Conservation (phyloP, 495 filamentous ascomycete species). For the Tuber calosporum region DNA sequence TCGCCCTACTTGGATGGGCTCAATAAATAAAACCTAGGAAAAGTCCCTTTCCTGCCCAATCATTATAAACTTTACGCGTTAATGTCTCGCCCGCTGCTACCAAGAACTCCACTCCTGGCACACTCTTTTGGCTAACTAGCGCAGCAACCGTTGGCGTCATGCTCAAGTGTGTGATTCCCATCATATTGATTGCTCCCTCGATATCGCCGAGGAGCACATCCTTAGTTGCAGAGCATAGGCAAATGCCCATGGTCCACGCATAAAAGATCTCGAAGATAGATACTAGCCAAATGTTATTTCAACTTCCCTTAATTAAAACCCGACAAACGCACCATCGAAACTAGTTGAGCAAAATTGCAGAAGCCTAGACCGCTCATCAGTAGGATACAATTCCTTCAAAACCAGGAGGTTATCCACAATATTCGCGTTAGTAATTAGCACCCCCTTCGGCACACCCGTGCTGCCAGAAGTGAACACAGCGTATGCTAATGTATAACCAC, state of each 20-base stretch:
- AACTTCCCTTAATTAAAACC: background rate
- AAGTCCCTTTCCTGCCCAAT: constrained; percentile 60
- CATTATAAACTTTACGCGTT: constrained; percentile 56
- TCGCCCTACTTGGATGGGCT: background rate
- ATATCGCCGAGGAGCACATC: constrained; percentile 60
- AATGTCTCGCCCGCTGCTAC: constrained; percentile 66
- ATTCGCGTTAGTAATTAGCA: constrained; percentile 61
- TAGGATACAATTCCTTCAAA: constrained; percentile 56
- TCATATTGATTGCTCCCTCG: constrained; percentile 50
- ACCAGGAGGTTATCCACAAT: constrained; percentile 60
- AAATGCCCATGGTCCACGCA: constrained; percentile 64
- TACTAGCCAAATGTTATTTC: constrained; percentile 43
- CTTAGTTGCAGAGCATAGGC: constrained; percentile 61
- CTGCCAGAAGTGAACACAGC: constrained; percentile 61
- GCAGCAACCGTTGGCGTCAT: constrained; percentile 72
- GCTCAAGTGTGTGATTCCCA: constrained; percentile 65
- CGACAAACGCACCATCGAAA: constrained; percentile 52
- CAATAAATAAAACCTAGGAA: constrained; percentile 52
- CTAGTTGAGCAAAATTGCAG: constrained; percentile 67
- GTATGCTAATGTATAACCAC: constrained; percentile 49
- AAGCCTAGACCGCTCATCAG: constrained; percentile 47
- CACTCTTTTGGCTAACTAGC: constrained; percentile 53
- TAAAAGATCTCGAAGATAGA: constrained; percentile 79
- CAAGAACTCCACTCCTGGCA: constrained; percentile 60
- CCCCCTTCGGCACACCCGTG: constrained; percentile 62